Base-by-base conservation (phyloP, 768 basidiomycete species). In the Strobilomyces confusus region DNA sequence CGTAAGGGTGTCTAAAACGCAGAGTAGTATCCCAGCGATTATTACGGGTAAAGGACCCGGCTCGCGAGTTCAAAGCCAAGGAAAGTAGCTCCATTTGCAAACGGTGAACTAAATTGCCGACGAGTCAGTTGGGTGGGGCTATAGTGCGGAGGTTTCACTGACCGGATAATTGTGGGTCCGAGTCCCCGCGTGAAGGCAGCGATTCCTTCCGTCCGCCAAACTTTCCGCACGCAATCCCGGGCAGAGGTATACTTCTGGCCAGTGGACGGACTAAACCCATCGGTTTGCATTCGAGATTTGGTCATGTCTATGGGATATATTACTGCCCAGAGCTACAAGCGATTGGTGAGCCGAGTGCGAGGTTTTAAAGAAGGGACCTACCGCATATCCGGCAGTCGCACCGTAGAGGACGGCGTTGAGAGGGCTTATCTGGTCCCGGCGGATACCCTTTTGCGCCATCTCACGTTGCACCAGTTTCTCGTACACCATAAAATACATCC, bases 231-330 rank as follows among this genome's bases (percentile, higher is more conserved):
- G 58, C 92, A 95, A 64, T 97, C 86, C 32, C 92, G 63, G 14
- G 90, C 84, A 15, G 89, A 89, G 29, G 76, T 78, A 70, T 97
- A 98, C 65, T 90, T 91, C 60, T 86, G 86, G 26, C 87, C 86
- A 40, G 83, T 85, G 15, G 84, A 75, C 4, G 83, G 72, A 12
- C 82, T 77, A 69, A 94, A 93, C 0, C 86, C 89, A 64, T 98
- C 95, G 0, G 95, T 97, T 72, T 98, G 95, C 79, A 98, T 89
- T 49, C 93, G 83, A 25, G 92, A 92, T 67, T 98, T 98, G 65
- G 98, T 84, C 81, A 97, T 91, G 71, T 97, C 94, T 69, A 95
- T 87, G 15, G 93, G 94, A 75, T 95, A 95, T 74, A 93, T 94
- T 11, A 92, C 75, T n/a, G 82, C 86, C 91, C 91, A 93, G 26